A percentile compares a stretch with the other conserved stretches of the same genome.
phyloP scores from a whole-genome alignment of 257 asterid genomes.

The Euphrasia confusa region DNA sequence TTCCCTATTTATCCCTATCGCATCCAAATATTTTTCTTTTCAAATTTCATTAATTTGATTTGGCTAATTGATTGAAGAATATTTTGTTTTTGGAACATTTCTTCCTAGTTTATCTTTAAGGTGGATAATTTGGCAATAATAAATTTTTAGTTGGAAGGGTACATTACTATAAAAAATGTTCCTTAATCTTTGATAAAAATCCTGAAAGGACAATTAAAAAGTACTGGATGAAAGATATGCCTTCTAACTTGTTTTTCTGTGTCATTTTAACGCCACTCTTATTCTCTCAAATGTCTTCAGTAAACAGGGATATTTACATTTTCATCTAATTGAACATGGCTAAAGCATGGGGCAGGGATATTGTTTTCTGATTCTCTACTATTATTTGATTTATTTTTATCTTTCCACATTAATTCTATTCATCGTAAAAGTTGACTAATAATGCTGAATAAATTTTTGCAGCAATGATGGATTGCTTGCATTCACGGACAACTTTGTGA shows the following conservation, averaged over 20 bases:
- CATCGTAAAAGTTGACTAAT: slow-evolving; percentile 26
- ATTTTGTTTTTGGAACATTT: too few species aligned
- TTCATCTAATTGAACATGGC: slow-evolving; percentile 9
- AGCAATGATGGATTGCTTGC: slow-evolving; percentile 95
- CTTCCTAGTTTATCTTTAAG: too few species aligned
- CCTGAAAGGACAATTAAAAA: too few species aligned
- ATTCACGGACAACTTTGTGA: slow-evolving; percentile 94
- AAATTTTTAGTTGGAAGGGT: too few species aligned
- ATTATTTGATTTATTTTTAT: slow-evolving; percentile 1
- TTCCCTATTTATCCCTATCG: too few species aligned
- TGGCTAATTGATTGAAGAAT: too few species aligned
- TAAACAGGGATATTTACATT: slow-evolving; percentile 10
- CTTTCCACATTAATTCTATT: slow-evolving; percentile 20
- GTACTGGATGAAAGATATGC: too few species aligned
- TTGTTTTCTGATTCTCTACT: slow-evolving; percentile 20
- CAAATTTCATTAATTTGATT: too few species aligned
- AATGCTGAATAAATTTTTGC: slow-evolving; percentile 31
- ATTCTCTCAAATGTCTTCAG: slow-evolving; percentile 14
- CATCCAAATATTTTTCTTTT: too few species aligned
- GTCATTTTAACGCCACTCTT: slow-evolving; percentile 7
- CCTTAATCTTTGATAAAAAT: too few species aligned
- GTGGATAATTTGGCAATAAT: too few species aligned
- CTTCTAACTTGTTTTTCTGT: slow-evolving; percentile 7
- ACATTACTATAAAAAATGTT: too few species aligned
- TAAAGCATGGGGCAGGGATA: slow-evolving; percentile 11